phyloP scores from a whole-genome alignment of 345 rosid species.

The Hibiscus tridactylites region DNA sequence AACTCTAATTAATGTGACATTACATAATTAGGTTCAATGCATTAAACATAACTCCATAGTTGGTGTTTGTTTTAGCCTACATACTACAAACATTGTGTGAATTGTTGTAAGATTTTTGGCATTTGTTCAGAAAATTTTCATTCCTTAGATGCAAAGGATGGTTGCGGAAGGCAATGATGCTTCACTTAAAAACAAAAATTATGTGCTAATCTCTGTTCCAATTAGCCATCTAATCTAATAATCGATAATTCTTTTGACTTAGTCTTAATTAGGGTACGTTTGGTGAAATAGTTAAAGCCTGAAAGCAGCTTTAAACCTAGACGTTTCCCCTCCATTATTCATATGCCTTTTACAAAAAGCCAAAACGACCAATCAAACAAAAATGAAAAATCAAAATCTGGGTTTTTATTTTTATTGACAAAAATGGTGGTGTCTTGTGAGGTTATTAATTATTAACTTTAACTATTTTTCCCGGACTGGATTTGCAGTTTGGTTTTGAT shows the following conservation, averaged over 20 bases:
- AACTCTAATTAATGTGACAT: too few species aligned
- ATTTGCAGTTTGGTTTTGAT: background rate
- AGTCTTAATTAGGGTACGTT: background rate
- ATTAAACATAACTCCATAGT: too few species aligned
- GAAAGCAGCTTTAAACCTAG: slow-evolving; percentile 1
- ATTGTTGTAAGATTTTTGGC: background rate
- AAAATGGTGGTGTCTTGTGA: background rate
- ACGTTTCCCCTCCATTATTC: background rate
- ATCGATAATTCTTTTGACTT: background rate
- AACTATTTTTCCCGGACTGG: background rate
- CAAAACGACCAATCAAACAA: background rate
- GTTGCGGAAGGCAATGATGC: background rate
- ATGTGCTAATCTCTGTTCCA: background rate
- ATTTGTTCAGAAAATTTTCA: background rate
- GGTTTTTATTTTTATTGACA: background rate
- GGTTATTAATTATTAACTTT: background rate
- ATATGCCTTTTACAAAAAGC: background rate
- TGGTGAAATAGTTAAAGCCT: background rate
- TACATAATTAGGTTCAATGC: too few species aligned
- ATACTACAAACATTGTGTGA: background rate
- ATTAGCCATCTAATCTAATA: background rate
- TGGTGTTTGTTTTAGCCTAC: background rate
- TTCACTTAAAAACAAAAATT: background rate
- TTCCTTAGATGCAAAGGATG: slow-evolving; percentile 6
- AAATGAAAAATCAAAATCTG: background rate